Conservation (phyloP, 495 filamentous ascomycete genomes). For the Penicillium diatomitis region DNA sequence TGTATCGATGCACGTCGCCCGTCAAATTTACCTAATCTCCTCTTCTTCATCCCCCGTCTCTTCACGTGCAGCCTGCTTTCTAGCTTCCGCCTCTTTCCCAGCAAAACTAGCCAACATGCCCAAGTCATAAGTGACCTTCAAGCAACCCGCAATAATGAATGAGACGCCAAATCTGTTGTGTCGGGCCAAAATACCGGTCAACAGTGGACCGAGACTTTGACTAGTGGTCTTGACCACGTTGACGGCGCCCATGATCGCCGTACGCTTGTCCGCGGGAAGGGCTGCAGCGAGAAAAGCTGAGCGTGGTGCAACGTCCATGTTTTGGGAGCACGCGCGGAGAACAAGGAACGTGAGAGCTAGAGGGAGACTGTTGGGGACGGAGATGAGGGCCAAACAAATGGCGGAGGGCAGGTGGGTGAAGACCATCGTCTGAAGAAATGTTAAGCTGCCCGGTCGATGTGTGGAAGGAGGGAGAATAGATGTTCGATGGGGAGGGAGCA, state of each 20-base stretch:
- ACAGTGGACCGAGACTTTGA: conserved; percentile 53
- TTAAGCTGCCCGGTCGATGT: too few relatives aligned
- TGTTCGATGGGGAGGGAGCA: not conserved
- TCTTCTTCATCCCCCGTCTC: conserved; percentile 11
- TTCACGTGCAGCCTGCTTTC: conserved; percentile 10
- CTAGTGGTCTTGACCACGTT: conserved; percentile 58
- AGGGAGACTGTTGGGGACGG: conserved; percentile 45
- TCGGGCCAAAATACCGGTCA: conserved; percentile 61
- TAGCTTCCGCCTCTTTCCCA: conserved; percentile 22
- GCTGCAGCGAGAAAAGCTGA: conserved; percentile 70
- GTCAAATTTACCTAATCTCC: conserved; percentile 4
- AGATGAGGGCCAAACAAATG: conserved; percentile 61
- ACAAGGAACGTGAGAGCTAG: conserved; percentile 55
- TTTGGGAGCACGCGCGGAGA: conserved; percentile 59
- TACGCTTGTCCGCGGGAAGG: conserved; percentile 63
- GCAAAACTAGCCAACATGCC: conserved; percentile 62
- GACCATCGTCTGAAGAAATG: conserved; percentile 58
- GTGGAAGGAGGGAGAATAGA: not conserved
- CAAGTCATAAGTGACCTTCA: conserved; percentile 66
- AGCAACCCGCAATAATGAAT: conserved; percentile 59
- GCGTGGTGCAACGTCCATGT: conserved; percentile 76
- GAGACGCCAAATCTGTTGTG: conserved; percentile 57
- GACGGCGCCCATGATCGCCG: conserved; percentile 65
- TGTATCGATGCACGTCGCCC: not conserved
- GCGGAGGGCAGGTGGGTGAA: conserved; percentile 76